phyloP scores from a whole-genome alignment of 768 basidiomycete species.

The Chalciporus piperatus region DNA sequence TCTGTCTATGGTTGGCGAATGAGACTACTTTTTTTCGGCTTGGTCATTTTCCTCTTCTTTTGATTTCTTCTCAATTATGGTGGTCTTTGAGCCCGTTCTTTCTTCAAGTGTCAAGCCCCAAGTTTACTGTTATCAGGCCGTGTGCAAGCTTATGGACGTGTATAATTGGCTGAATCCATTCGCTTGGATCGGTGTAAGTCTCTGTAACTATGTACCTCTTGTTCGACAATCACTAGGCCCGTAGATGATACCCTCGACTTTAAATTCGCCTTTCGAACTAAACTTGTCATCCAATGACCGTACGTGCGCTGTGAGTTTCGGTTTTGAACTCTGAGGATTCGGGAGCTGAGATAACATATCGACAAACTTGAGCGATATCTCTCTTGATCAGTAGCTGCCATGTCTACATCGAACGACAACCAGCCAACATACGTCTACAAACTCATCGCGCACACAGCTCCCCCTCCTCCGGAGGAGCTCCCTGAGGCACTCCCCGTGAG shows the following conservation, averaged over 20 bases:
- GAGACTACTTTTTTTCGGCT: slow-evolving; percentile 12
- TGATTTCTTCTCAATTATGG: slow-evolving; percentile 8
- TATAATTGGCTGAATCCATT: slow-evolving; percentile 11
- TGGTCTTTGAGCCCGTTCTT: slow-evolving; percentile 5
- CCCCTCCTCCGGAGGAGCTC: slow-evolving; percentile 39
- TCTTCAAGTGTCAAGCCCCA: slow-evolving; percentile 2
- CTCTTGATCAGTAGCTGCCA: neutral
- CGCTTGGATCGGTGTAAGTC: slow-evolving; percentile 15
- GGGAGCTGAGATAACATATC: neutral
- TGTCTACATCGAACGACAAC: slow-evolving; percentile 1
- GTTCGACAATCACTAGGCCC: slow-evolving; percentile 1
- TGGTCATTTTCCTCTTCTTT: slow-evolving; percentile 1
- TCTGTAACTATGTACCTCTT: slow-evolving; percentile 25
- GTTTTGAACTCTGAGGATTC: too few species aligned
- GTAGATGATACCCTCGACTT: slow-evolving; percentile 28
- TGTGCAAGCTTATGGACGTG: slow-evolving; percentile 21
- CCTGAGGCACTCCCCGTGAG: slow-evolving; percentile 50
- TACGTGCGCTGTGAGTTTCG: neutral
- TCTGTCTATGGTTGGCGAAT: slow-evolving; percentile 3
- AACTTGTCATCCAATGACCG: neutral
- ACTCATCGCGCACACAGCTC: slow-evolving; percentile 43
- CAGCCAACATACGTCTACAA: slow-evolving; percentile 60
- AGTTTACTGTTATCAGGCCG: slow-evolving; percentile 11
- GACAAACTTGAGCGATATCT: neutral
- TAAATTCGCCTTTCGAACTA: neutral